Base-by-base conservation (phyloP, 768 basidiomycete genomes). In the Lactarius indigo region DNA sequence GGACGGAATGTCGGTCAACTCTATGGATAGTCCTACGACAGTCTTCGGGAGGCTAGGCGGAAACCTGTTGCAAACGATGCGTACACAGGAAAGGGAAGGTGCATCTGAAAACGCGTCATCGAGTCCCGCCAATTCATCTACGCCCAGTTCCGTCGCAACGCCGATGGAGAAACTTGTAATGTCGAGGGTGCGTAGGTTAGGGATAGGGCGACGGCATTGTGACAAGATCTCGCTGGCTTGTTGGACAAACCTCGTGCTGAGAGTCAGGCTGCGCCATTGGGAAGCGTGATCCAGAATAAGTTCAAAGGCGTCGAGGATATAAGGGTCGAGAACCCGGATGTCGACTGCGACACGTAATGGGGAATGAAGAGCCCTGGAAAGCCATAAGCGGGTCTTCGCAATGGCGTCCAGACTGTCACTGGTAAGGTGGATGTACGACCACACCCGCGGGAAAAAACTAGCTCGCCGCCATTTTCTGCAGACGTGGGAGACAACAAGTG, bases 391-490 rank as follows among this genome's bases (percentile, higher is more conserved):
- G 26, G 82, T 82, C 66, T 81, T 79, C 3, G 76, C 74, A 63
- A 75, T 74, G 41, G 81, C 78, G 64, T 83, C 73, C 23, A 78
- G 73, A 47, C 76, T 75, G 68, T 84, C 80, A 62, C 79, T 76
- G 65, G 85, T 79, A 59, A 87, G 76, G 65, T 84, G 82, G 62
- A 87, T 70, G 71, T 81, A 77, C 5, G 85, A 84, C 87, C 87
- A 88, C 28, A 86, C 79, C 26, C 79, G 75, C n/a, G 86, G 84
- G 42, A 78, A 76, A 47, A 73, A 74, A 18, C 84, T 78, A 1
- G 85, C 86, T 69, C 77, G 79, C 63, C 85, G 79, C 87, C 87
- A 89, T 59, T 80, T 76, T 3, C 81, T 79, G 70, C 85, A 88
- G 50, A 87, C 85, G 57, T 85, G 83, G 12, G 86, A 87, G 50